phyloP scores from a whole-genome alignment of 2,329 filamentous ascomycete genomes.

The Alternaria sp. region DNA sequence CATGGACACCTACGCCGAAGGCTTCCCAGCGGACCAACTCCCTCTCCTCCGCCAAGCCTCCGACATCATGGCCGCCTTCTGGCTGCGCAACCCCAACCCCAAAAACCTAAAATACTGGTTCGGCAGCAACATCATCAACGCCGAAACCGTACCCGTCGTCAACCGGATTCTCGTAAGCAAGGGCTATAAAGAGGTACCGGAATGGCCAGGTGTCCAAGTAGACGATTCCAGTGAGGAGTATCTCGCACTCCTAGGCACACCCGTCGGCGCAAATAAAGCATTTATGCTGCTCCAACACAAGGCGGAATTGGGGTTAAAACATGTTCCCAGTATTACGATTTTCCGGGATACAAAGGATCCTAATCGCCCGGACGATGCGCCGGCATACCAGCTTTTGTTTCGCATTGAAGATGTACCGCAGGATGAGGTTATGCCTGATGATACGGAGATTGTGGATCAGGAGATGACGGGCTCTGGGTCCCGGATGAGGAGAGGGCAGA shows the following conservation, averaged over 20 bases:
- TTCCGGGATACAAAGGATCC: constrained; percentile 1
- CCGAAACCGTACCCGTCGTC: background rate
- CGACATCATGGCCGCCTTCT: background rate
- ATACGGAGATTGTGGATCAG: background rate
- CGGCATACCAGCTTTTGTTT: background rate
- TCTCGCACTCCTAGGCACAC: constrained; percentile 15
- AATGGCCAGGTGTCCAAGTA: constrained; percentile 21
- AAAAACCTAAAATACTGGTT: background rate
- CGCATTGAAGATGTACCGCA: background rate
- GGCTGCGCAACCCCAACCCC: background rate
- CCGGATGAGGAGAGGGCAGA: background rate
- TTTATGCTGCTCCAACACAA: constrained; percentile 13
- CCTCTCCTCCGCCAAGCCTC: background rate
- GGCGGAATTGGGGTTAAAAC: constrained; percentile 5
- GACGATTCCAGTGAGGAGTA: constrained; percentile 2
- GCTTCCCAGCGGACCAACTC: background rate
- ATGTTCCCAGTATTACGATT: constrained; percentile 1
- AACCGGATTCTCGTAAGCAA: background rate
- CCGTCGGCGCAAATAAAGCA: constrained; percentile 2
- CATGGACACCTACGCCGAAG: background rate
- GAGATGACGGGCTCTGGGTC: background rate
- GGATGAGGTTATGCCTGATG: background rate
- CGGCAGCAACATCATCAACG: constrained; percentile 5
- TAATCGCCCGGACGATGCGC: background rate
- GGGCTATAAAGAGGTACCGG: background rate